Evolutionary conservation across 352 stramenopile species (phyloP).

Genomic region (Globisporangium mamillatum): DNA sequence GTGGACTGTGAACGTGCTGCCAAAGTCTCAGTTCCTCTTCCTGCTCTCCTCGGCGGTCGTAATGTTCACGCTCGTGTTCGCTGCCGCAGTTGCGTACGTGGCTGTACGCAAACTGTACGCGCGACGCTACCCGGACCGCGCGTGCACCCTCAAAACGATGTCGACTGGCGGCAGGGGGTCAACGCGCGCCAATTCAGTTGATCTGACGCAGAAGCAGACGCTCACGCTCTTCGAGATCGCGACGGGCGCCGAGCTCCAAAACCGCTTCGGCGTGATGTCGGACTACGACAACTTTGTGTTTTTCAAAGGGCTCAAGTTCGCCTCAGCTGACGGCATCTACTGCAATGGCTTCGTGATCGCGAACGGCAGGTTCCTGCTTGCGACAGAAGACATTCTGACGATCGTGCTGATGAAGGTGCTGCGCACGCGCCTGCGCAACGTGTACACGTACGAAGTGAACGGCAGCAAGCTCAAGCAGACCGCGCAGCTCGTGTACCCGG

Average conservation of each 20-base stretch:
- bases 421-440: not conserved
- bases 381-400: not conserved
- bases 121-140: not conserved
- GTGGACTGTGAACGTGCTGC: not conserved
- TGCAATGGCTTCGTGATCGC: not conserved
- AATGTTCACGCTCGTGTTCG: not conserved
- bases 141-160: not conserved
- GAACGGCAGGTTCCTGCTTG: not conserved
- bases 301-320: not conserved
- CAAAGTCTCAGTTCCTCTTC: not conserved
- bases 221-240: not conserved
- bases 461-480: slow-evolving; percentile 5
- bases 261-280: not conserved
- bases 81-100: slow-evolving; percentile 24
- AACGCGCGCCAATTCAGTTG: not conserved
- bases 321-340: not conserved
- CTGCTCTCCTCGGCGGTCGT: not conserved
- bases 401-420: slow-evolving; percentile 1
- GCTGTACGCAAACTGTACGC: slow-evolving; percentile 15
- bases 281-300: not conserved
- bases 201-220: not conserved
- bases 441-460: slow-evolving; percentile 6
- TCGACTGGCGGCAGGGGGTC: not conserved
- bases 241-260: slow-evolving; percentile 2
- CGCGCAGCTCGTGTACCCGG: slow-evolving; percentile 3